Evolutionary conservation across 2,329 filamentous ascomycete species (phyloP).

Genomic region (Alternaria brassicae): DNA sequence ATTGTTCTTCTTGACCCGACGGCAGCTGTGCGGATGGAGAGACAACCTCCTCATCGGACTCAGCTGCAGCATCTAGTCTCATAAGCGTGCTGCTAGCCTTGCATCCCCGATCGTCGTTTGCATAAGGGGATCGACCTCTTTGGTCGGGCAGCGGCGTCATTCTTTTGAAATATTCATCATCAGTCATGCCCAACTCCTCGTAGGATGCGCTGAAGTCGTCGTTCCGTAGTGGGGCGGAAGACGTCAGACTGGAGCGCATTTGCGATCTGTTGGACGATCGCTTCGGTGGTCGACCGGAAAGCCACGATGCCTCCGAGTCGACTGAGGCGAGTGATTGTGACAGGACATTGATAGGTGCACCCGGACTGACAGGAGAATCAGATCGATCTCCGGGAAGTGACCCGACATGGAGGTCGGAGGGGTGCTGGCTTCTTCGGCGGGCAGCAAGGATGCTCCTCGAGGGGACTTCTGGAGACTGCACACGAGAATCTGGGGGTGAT

Average conservation of each 20-base stretch:
- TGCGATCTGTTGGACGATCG: conserved; percentile 55
- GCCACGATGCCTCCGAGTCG: conserved; percentile 95
- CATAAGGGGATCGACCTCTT: conserved; percentile 39
- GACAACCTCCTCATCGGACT: conserved; percentile 52
- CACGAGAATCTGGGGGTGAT: conserved; percentile 82
- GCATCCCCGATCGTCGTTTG: conserved; percentile 33
- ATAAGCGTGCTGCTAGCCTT: conserved; percentile 58
- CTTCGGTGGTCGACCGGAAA: conserved; percentile 74
- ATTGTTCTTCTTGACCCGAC: conserved; percentile 48
- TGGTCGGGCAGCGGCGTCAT: conserved; percentile 59
- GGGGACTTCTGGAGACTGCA: conserved; percentile 77
- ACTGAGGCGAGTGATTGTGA: conserved; percentile 91
- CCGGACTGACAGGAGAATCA: conserved; percentile 53
- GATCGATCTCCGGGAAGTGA: conserved; percentile 44
- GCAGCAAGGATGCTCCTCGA: conserved; percentile 51
- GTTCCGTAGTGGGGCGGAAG: conserved; percentile 51
- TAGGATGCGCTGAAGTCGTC: conserved; percentile 66
- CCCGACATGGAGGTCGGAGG: conserved; percentile 44
- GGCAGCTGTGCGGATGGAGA: conserved; percentile 28
- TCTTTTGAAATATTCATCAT: conserved; percentile 77
- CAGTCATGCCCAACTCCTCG: conserved; percentile 69
- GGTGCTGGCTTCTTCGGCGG: conserved; percentile 48
- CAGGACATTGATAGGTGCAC: conserved; percentile 52
- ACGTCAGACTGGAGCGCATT: conserved; percentile 57
- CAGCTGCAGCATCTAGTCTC: conserved; percentile 43